Evolutionary conservation across 345 rosid genomes (phyloP), one percentile per base, ranked within the genome.

Genomic region (Melastoma malabathricum): DNA sequence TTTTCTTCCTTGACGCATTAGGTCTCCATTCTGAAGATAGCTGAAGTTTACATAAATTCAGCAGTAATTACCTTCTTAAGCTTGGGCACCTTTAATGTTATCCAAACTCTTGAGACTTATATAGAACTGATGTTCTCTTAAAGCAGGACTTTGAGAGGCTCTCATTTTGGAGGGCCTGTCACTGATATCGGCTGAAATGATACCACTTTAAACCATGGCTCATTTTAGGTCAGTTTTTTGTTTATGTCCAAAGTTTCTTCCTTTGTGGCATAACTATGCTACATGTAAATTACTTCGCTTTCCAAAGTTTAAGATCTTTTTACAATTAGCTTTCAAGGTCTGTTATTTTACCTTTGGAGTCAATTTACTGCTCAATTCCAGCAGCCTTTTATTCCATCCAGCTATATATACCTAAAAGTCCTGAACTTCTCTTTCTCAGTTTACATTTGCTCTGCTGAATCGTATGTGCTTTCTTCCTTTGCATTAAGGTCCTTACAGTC

Each of bases 161-260:
- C 98, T 89, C 89, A 74, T 77, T 77, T 79, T 81, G 80, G 83
- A 82, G 83, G 81, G 84, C 89, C 94, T 82, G 92, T 83, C 82
- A 84, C 85, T 86, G 81, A 78, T 70, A 73, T 76, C 94, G 71
- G 94, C 81, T 84, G 87, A 86, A 87, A 86, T 90, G 94, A 84
- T 82, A 73, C 89, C 92, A 84, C 92, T 81, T 76, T 77, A 77
- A 73, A 79, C 74, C 82, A 79, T 90, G 98, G 96, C 96, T 86
- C 96, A 84, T 79, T 90, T 84, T 87, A 87, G 96, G 96, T 87
- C 95, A 92, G 96, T 87, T 73, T 78, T 78, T 72, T 80, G 89
- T 76, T 87, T 87, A 84, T 67, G 73, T 65, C 76, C 52, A 49
- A 66, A 82, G 77, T 75, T 57, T 61, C 44, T 68, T 78, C 68